Conservation (phyloP, 1,139 yeast genomes). For the Kurtzmaniella quercitrusa region DNA sequence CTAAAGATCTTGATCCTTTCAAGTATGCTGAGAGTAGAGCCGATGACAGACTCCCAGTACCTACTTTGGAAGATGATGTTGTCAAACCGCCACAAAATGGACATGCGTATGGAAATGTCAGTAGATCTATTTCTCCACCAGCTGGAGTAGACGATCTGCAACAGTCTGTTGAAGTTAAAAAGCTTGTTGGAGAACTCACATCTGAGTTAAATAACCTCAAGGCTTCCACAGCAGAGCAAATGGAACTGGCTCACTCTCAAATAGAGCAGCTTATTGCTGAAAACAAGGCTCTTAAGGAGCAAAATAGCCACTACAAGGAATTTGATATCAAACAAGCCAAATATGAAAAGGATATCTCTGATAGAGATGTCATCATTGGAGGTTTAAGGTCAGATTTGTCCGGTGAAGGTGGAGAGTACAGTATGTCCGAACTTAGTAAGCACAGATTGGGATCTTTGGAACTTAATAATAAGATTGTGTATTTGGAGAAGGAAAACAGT, state of each 20-base stretch:
- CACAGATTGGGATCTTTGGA: conserved; percentile 42
- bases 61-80: conserved; percentile 4
- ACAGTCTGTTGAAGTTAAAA: conserved; percentile 28
- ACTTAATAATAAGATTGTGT: conserved; percentile 40
- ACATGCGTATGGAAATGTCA: conserved; percentile 9
- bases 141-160: conserved; percentile 3
- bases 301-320: conserved; percentile 8
- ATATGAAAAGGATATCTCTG: conserved; percentile 22
- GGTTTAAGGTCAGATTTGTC: conserved; percentile 30
- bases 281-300: conserved; percentile 24
- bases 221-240: conserved; percentile 44
- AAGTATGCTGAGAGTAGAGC: conserved; percentile 1
- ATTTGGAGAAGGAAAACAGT: conserved; percentile 46
- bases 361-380: conserved; percentile 30
- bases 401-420: conserved; percentile 19
- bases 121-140: background rate
- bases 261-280: conserved; percentile 46
- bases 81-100: conserved; percentile 10
- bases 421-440: conserved; percentile 31
- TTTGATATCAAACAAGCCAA: conserved; percentile 13
- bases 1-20: background rate
- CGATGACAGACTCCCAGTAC: conserved; percentile 7
- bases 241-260: conserved; percentile 50
- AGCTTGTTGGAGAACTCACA: conserved; percentile 39
- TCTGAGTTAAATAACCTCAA: conserved; percentile 44